A percentile compares a stretch with the other conserved stretches of the same genome.
phyloP scores from a whole-genome alignment of 306 rosid genomes.

The Psophocarpus tetragonolobus region DNA sequence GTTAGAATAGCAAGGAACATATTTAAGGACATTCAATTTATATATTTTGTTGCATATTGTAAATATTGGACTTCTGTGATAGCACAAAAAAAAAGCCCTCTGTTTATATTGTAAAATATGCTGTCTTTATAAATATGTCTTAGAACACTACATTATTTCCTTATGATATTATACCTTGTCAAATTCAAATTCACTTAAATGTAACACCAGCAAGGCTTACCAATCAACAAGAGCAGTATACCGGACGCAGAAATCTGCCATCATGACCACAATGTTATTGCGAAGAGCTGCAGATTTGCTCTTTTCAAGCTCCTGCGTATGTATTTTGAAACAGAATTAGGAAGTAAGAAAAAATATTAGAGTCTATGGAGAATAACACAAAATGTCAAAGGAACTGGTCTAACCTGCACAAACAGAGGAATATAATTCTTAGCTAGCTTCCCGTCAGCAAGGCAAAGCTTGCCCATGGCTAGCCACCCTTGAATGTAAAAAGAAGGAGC shows the following conservation, averaged over 20 bases:
- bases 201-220: constrained; percentile 49
- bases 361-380: constrained; percentile 21
- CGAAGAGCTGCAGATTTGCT: constrained; percentile 84
- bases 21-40: constrained; percentile 7
- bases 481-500: constrained; percentile 82
- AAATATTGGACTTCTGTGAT: constrained; percentile 10
- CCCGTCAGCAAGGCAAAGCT: constrained; percentile 91
- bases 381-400: constrained; percentile 23
- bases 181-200: constrained; percentile 16
- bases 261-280: constrained; percentile 79
- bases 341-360: neutral
- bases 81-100: constrained; percentile 3
- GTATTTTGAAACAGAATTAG: constrained; percentile 19
- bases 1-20: constrained; percentile 36
- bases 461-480: constrained; percentile 92
- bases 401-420: constrained; percentile 88
- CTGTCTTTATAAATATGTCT: neutral
- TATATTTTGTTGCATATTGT: neutral
- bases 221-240: constrained; percentile 95
- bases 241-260: constrained; percentile 95
- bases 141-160: neutral
- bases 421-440: constrained; percentile 86
- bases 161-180: neutral
- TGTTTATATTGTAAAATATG: neutral
- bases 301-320: constrained; percentile 77